Base-by-base conservation (phyloP, 2,329 filamentous ascomycete genomes). In the Colletotrichum sp. region DNA sequence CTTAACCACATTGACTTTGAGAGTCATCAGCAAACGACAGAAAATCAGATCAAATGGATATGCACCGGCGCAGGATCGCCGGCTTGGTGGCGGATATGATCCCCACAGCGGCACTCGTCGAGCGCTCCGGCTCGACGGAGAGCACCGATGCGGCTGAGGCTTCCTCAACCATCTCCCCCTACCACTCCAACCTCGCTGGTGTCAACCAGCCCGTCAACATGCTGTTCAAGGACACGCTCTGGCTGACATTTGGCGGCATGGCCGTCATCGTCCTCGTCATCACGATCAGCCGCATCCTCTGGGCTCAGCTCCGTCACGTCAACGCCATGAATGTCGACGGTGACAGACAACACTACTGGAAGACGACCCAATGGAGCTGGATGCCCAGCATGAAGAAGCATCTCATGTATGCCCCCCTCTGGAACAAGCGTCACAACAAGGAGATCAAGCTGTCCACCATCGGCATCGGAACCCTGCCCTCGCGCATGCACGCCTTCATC, bases 381-480 rank as follows among this genome's bases (percentile, higher is more conserved):
- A 91, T 92, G 88, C 92, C 92, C 15, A 85, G 85, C 75, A 79
- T 93, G 79, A 94, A 94, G 86, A 92, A 90, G 82, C 85, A 93
- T 78, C 80, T 94, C 73, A 86, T 90, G 63, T 92, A 94, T 79
- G 92, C 93, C 2, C 93, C 93, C 4, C 84, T 94, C 28, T 90
- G 89, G 84, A 90, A 85, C 16, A 93, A 93, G 81, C 90, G 92
- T 63, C 93, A 94, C 84, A 94, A 93, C 85, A 88, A 91, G 80
- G 92, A 94, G 83, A 89, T 94, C 80, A 88, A 88, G 80, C 84
- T 94, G 68, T 93, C 91, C 68, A 86, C 88, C 10, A 92, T 92
- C 77, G 92, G 91, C 81, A 85, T 90, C 70, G 89, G 92, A 77
- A 93, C 92, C 1, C 84, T 94, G 18, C 93, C 93, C 1, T 93